Percentiles rank a stretch among this genome's conserved stretches.
Evolutionary conservation across 2,329 filamentous ascomycete species (phyloP).

Genomic region (Orbilia ellipsospora): DNA sequence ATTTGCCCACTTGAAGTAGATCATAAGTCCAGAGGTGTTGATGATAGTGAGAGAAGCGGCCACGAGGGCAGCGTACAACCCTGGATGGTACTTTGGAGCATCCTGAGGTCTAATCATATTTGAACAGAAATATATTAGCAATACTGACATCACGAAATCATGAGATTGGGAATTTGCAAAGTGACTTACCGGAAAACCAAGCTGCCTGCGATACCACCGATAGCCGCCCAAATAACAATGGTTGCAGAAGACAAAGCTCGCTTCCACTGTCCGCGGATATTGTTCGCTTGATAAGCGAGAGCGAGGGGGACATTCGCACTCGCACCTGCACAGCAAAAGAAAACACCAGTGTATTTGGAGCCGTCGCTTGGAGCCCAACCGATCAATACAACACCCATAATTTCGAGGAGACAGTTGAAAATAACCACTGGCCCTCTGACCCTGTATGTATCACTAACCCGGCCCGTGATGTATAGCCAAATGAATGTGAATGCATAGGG

Average conservation of each 20-base stretch:
- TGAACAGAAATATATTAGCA: not conserved
- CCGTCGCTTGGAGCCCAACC: constrained; percentile 71
- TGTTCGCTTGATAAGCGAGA: constrained; percentile 86
- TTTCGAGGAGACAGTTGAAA: constrained; percentile 73
- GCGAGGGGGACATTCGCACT: constrained; percentile 80
- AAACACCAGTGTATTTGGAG: constrained; percentile 78
- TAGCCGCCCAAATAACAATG: constrained; percentile 78
- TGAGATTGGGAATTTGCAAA: not conserved
- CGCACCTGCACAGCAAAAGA: constrained; percentile 77
- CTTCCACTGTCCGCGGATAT: constrained; percentile 89
- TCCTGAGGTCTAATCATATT: constrained; percentile 29
- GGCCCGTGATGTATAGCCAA: constrained; percentile 71
- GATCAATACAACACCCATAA: constrained; percentile 78
- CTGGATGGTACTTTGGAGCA: constrained; percentile 36
- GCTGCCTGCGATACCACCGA: constrained; percentile 81
- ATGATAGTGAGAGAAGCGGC: constrained; percentile 36
- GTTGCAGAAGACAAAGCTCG: constrained; percentile 81
- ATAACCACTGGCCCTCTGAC: constrained; percentile 74
- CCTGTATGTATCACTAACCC: constrained; percentile 74
- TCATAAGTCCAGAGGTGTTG: constrained; percentile 27
- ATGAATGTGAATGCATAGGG: constrained; percentile 75
- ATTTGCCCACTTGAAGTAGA: constrained; percentile 41
- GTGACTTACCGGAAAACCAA: constrained; percentile 72
- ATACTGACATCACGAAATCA: too few species aligned
- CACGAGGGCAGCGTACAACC: constrained; percentile 35